Evolutionary conservation across 306 rosid genomes (phyloP).

Genomic region (Lupinus albus): DNA sequence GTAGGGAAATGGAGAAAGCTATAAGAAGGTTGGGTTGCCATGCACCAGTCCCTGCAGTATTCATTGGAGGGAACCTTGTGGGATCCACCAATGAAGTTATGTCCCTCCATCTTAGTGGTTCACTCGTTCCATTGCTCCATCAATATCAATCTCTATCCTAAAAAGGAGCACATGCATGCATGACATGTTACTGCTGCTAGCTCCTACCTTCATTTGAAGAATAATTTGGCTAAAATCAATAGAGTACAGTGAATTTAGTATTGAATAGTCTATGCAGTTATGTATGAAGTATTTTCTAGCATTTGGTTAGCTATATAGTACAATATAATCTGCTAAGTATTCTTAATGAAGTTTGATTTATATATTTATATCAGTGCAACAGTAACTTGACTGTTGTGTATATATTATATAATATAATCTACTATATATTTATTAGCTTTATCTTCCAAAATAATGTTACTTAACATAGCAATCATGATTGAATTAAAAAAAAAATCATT

Average conservation of each 20-base stretch:
- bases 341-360: slow-evolving; percentile 60
- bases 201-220: slow-evolving; percentile 45
- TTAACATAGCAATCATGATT: too few species aligned
- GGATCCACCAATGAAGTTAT: slow-evolving; percentile 98
- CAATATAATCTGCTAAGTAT: slow-evolving; percentile 55
- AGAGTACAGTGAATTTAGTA: slow-evolving; percentile 34
- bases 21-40: slow-evolving; percentile 68
- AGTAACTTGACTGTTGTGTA: too few species aligned
- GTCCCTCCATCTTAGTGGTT: slow-evolving; percentile 91
- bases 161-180: slow-evolving; percentile 17
- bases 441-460: too few species aligned
- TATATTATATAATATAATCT: too few species aligned
- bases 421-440: too few species aligned
- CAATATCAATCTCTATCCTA: slow-evolving; percentile 49
- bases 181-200: slow-evolving; percentile 13
- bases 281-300: slow-evolving; percentile 53
- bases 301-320: slow-evolving; percentile 53
- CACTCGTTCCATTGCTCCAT: slow-evolving; percentile 52
- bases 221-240: slow-evolving; percentile 53
- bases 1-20: slow-evolving; percentile 86
- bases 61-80: slow-evolving; percentile 81
- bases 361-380: not conserved
- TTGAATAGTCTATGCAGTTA: slow-evolving; percentile 37
- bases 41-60: slow-evolving; percentile 83
- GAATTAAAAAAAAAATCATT: too few species aligned